Percentiles rank a stretch among this genome's conserved stretches.
Conservation (phyloP, 768 basidiomycete species). For the Terana coerulea region DNA sequence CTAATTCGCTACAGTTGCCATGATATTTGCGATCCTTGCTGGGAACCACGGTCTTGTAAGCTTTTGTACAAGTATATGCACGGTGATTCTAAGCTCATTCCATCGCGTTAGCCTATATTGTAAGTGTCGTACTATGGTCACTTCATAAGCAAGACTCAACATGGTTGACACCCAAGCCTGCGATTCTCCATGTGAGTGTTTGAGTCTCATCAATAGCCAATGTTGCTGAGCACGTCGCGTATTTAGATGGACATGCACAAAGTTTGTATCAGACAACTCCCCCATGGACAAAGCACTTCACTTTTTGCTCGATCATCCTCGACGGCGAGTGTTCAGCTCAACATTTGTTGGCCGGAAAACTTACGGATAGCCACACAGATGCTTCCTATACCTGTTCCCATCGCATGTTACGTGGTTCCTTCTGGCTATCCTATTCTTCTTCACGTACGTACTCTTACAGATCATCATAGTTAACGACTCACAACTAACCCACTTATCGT, state of each 20-base stretch:
- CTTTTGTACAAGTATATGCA: constrained; percentile 5
- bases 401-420: constrained; percentile 78
- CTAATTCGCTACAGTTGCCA: constrained; percentile 32
- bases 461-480: not conserved
- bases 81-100: not conserved
- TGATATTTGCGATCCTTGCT: constrained; percentile 64
- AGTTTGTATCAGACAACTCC: constrained; percentile 42
- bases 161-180: constrained; percentile 37
- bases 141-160: not conserved
- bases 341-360: not conserved
- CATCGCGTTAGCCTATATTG: constrained; percentile 53
- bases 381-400: constrained; percentile 71
- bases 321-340: constrained; percentile 38
- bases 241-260: constrained; percentile 58
- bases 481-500: not conserved
- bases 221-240: not conserved
- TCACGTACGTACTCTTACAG: constrained; percentile 42
- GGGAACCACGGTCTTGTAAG: constrained; percentile 75
- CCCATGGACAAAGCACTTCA: constrained; percentile 51
- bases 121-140: constrained; percentile 29
- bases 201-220: not conserved
- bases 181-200: constrained; percentile 35
- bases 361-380: constrained; percentile 32
- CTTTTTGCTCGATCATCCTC: constrained; percentile 76
- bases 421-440: constrained; percentile 44